Percentiles rank a stretch among this genome's conserved stretches.
Evolutionary conservation across 1,284 basidiomycete genomes (phyloP).

Genomic region (Puccinia triticina): DNA sequence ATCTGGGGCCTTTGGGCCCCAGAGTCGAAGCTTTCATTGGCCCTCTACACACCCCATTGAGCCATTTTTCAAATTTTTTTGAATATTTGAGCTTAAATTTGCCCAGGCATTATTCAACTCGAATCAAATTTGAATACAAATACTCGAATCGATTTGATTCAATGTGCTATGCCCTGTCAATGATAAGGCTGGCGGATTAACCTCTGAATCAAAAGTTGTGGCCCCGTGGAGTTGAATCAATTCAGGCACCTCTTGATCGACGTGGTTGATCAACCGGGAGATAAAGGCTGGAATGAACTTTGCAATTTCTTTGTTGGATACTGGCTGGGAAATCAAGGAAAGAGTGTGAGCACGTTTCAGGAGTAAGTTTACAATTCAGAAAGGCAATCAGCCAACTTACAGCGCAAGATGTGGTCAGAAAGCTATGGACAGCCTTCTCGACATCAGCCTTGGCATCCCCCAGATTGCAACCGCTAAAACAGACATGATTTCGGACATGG

Average conservation of each 20-base stretch:
- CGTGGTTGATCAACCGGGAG: slow-evolving; percentile 96
- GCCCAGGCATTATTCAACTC: too few species aligned
- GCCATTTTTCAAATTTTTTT: too few species aligned
- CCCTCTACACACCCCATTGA: too few species aligned
- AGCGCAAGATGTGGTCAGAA: slow-evolving; percentile 88
- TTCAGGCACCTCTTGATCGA: slow-evolving; percentile 97
- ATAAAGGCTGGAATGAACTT: slow-evolving; percentile 93
- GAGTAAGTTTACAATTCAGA: slow-evolving; percentile 69
- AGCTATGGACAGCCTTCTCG: slow-evolving; percentile 95
- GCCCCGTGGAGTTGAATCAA: slow-evolving; percentile 95
- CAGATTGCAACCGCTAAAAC: slow-evolving; percentile 94
- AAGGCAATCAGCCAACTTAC: slow-evolving; percentile 62
- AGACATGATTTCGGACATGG: slow-evolving; percentile 95
- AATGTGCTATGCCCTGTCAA: too few species aligned
- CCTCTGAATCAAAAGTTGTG: slow-evolving; percentile 99
- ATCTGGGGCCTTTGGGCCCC: too few species aligned
- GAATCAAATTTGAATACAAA: too few species aligned
- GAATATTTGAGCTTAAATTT: too few species aligned
- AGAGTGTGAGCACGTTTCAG: neutral
- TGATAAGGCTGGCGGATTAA: slow-evolving; percentile 97
- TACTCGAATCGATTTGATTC: too few species aligned
- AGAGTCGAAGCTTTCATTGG: too few species aligned
- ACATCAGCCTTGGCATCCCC: slow-evolving; percentile 99
- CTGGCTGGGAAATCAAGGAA: slow-evolving; percentile 59
- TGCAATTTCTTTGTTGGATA: slow-evolving; percentile 99